Evolutionary conservation across 2,329 filamentous ascomycete genomes (phyloP).

Genomic region (Fusarium sp.): DNA sequence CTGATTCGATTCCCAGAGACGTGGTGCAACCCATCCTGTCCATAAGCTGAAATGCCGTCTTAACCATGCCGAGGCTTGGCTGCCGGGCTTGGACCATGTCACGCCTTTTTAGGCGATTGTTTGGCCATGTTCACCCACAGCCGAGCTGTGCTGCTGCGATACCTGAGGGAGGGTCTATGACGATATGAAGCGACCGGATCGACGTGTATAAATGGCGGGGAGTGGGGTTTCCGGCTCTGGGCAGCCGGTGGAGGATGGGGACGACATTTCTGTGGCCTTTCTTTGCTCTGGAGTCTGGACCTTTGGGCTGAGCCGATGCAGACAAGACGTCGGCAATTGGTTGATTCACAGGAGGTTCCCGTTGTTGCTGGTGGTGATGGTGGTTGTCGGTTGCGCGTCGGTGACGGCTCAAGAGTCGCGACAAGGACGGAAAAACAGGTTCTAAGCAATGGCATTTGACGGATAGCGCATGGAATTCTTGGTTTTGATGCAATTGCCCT

Average conservation of each 20-base stretch:
- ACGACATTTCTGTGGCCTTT: neutral
- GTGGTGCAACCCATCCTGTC: conserved; percentile 1
- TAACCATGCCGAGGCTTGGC: conserved; percentile 33
- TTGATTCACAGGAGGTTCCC: conserved; percentile 5
- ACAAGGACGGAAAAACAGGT: conserved; percentile 17
- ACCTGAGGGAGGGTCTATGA: conserved; percentile 32
- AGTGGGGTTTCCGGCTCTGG: conserved; percentile 17
- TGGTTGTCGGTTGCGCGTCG: conserved; percentile 35
- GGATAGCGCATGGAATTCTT: conserved; percentile 23
- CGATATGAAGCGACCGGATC: conserved; percentile 30
- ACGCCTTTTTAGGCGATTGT: conserved; percentile 7
- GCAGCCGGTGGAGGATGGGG: conserved; percentile 4
- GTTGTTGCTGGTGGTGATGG: conserved; percentile 11
- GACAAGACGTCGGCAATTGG: conserved; percentile 4
- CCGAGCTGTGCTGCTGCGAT: conserved; percentile 18
- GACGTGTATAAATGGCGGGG: conserved; percentile 15
- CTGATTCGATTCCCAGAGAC: neutral
- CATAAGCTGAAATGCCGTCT: conserved; percentile 25
- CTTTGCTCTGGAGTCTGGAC: neutral
- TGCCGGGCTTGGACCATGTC: conserved; percentile 23
- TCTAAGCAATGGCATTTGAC: conserved; percentile 13
- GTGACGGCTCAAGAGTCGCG: conserved; percentile 5
- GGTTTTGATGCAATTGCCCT: neutral
- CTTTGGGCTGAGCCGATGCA: conserved; percentile 4
- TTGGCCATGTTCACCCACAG: conserved; percentile 12